Evolutionary conservation across 2,329 filamentous ascomycete genomes (phyloP).

Genomic region (Gliomastix tumulicola): DNA sequence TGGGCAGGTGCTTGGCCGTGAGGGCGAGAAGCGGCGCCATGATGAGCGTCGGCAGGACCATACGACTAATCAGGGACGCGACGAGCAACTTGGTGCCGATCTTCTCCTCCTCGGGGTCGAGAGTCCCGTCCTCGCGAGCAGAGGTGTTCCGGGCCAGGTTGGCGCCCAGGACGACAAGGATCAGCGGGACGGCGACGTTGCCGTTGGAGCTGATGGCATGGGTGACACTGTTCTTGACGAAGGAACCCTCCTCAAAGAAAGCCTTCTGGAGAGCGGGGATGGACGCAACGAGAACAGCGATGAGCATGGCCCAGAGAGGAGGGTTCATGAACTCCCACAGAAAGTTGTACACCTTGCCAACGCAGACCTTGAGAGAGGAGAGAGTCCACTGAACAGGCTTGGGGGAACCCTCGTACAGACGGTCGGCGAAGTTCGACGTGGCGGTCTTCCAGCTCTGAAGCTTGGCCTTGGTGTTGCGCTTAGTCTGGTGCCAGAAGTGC

Average conservation of each 20-base stretch:
- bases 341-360: slow-evolving; percentile 46
- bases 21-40: slow-evolving; percentile 89
- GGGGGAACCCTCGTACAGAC: slow-evolving; percentile 23
- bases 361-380: slow-evolving; percentile 5
- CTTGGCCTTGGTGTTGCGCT: slow-evolving; percentile 21
- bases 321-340: slow-evolving; percentile 91
- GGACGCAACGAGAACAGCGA: slow-evolving; percentile 78
- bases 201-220: slow-evolving; percentile 79
- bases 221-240: slow-evolving; percentile 88
- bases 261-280: slow-evolving; percentile 73
- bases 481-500: slow-evolving; percentile 30
- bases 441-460: slow-evolving; percentile 12
- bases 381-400: slow-evolving; percentile 22
- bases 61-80: slow-evolving; percentile 79
- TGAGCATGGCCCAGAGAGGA: slow-evolving; percentile 85
- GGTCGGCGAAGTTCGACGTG: neutral
- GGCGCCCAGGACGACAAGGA: slow-evolving; percentile 89
- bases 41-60: slow-evolving; percentile 84
- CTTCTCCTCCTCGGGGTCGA: slow-evolving; percentile 62
- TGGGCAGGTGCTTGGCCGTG: slow-evolving; percentile 80
- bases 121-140: slow-evolving; percentile 53
- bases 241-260: slow-evolving; percentile 85
- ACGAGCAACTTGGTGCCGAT: slow-evolving; percentile 73
- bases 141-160: slow-evolving; percentile 91
- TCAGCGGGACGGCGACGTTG: slow-evolving; percentile 87